phyloP scores from a whole-genome alignment of 768 basidiomycete genomes.

The Scleroderma bovista region DNA sequence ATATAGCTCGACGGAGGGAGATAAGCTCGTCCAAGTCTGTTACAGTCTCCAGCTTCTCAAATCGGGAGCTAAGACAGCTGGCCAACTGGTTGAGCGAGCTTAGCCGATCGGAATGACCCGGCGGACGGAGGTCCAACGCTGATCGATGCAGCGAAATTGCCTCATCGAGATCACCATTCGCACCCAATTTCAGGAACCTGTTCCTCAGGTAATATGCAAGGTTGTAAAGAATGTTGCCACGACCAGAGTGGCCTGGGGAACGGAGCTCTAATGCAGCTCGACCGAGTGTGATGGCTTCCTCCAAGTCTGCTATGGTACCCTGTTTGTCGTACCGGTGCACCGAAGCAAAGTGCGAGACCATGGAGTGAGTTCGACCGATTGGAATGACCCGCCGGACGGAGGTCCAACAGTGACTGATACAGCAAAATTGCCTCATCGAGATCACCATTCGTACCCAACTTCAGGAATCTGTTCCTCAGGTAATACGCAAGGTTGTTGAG shows the following conservation, averaged over 20 bases:
- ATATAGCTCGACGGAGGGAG: too few species aligned
- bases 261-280: not conserved
- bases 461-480: constrained; percentile 10
- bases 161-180: not conserved
- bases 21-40: not conserved
- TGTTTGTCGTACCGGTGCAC: not conserved
- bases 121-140: not conserved
- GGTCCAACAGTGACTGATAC: constrained; percentile 5
- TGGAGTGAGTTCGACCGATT: not conserved
- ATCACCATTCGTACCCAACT: constrained; percentile 2
- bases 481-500: constrained; percentile 11
- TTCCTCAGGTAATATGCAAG: constrained; percentile 26
- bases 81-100: not conserved
- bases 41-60: not conserved
- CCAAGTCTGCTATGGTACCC: not conserved
- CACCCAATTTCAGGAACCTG: constrained; percentile 24
- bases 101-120: not conserved
- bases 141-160: not conserved
- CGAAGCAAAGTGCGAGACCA: constrained; percentile 7
- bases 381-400: constrained; percentile 9
- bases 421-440: constrained; percentile 10
- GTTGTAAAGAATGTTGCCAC: not conserved
- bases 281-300: not conserved
- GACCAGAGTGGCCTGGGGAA: not conserved
- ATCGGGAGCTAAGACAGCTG: not conserved